Conservation (phyloP, 768 basidiomycete genomes). For the Leccinum barrowsii region DNA sequence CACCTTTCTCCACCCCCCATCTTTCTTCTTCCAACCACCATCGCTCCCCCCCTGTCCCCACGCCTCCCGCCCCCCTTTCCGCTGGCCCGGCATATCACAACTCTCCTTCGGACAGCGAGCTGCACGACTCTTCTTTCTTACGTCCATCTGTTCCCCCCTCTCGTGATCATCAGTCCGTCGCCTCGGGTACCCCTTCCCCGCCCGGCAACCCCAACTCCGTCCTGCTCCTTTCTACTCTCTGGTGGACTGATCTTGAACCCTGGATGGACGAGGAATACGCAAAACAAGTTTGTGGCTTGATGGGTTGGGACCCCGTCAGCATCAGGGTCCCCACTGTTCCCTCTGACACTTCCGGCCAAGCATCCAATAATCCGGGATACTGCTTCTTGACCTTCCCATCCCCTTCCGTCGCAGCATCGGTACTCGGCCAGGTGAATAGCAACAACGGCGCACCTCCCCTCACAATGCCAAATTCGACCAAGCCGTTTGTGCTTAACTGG, state of each 20-base stretch:
- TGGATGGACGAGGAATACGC: constrained; percentile 99
- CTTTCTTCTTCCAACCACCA: constrained; percentile 46
- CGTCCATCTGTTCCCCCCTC: constrained; percentile 18
- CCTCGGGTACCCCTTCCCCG: constrained; percentile 18
- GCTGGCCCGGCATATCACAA: constrained; percentile 16
- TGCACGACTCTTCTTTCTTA: constrained; percentile 9
- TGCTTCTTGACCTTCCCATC: constrained; percentile 86
- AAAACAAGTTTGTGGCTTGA: constrained; percentile 78
- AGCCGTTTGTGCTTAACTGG: constrained; percentile 83
- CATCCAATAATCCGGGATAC: constrained; percentile 82
- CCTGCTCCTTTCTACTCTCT: constrained; percentile 60
- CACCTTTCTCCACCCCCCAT: constrained; percentile 22
- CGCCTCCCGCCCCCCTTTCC: constrained; percentile 22
- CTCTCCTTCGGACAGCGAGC: constrained; percentile 22
- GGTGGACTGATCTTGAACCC: constrained; percentile 86
- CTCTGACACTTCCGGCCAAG: constrained; percentile 56
- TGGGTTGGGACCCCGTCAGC: constrained; percentile 80
- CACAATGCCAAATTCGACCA: constrained; percentile 84
- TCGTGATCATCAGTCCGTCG: constrained; percentile 14
- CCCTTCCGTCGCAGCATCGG: constrained; percentile 62
- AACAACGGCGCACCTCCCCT: constrained; percentile 39
- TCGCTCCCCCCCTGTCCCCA: constrained; percentile 34
- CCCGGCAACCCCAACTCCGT: constrained; percentile 28
- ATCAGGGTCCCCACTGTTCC: constrained; percentile 69
- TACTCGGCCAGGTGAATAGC: constrained; percentile 63